These are phyloP conservation scores for Buxus sempervirens DNA, from an alignment of 164 flowering plant genomes.

Conservation along the genomic window DNA sequence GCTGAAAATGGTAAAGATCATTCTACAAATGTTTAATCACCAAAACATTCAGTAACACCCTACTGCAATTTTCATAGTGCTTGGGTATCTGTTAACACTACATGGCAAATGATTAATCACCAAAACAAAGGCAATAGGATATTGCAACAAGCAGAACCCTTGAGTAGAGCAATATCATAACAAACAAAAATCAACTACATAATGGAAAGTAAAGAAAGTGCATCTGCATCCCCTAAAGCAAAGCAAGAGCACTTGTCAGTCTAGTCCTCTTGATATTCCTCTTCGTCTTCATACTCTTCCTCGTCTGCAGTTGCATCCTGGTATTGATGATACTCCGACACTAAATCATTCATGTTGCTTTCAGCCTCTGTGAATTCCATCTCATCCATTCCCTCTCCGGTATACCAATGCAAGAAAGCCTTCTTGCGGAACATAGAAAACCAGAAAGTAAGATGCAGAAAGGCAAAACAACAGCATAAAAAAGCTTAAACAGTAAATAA, in stretches of 20 bases:
- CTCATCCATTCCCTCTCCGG: slow-evolving; percentile 52
- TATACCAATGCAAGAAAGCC: slow-evolving; percentile 57
- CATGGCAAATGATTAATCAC: too few species aligned
- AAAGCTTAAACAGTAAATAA: too few species aligned
- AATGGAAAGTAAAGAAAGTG: not conserved
- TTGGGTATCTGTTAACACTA: too few species aligned
- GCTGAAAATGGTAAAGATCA: too few species aligned
- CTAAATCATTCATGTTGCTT: slow-evolving; percentile 48
- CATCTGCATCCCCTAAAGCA: not conserved
- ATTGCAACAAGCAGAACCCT: not conserved
- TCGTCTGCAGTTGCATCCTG: slow-evolving; percentile 53
- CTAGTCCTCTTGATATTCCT: slow-evolving; percentile 22
- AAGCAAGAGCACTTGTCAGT: not conserved
- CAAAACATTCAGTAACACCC: too few species aligned
- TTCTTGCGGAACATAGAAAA: slow-evolving; percentile 54
- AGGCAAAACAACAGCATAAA: too few species aligned
- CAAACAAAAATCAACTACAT: not conserved
- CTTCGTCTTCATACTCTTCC: slow-evolving; percentile 38
- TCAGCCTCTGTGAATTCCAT: slow-evolving; percentile 48
- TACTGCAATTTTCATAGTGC: too few species aligned
- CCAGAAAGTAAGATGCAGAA: too few species aligned
- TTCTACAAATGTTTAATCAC: too few species aligned
- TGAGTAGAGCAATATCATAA: not conserved
- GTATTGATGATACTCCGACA: slow-evolving; percentile 50
- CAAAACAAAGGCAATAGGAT: slow-evolving; percentile 4